phyloP scores from a whole-genome alignment of 148 eudicot species.

The Diospyros kaki region DNA sequence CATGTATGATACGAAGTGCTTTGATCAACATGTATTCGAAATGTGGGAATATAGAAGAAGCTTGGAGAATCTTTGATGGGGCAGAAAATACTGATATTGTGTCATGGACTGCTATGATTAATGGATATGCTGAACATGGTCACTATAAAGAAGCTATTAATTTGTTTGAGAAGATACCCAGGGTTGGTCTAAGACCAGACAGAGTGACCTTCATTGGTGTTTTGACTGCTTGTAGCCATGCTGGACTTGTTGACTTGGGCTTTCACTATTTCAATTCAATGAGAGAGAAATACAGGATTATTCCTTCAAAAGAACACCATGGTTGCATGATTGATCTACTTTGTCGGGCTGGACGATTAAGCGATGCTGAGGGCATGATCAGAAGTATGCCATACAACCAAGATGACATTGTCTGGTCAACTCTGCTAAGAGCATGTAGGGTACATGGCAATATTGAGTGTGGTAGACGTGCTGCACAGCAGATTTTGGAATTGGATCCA shows the following conservation, averaged over 20 bases:
- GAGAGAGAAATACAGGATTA: slow-evolving; percentile 42
- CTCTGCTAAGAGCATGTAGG: slow-evolving; percentile 69
- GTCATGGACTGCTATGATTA: slow-evolving; percentile 92
- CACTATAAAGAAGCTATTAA: slow-evolving; percentile 61
- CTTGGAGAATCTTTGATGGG: slow-evolving; percentile 43
- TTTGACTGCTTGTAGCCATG: slow-evolving; percentile 87
- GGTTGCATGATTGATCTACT: slow-evolving; percentile 94
- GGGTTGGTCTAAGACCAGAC: slow-evolving; percentile 65
- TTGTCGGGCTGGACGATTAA: slow-evolving; percentile 72
- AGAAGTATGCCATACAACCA: slow-evolving; percentile 52
- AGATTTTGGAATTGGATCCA: slow-evolving; percentile 55
- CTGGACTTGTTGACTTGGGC: slow-evolving; percentile 75
- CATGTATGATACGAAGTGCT: slow-evolving; percentile 54
- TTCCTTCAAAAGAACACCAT: slow-evolving; percentile 72
- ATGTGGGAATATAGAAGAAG: slow-evolving; percentile 76
- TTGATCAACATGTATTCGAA: slow-evolving; percentile 83
- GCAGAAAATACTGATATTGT: slow-evolving; percentile 46
- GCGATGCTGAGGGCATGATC: slow-evolving; percentile 78
- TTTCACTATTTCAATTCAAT: slow-evolving; percentile 56
- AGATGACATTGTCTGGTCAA: slow-evolving; percentile 91
- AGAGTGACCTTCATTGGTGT: slow-evolving; percentile 81
- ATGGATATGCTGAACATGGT: slow-evolving; percentile 92
- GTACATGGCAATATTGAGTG: slow-evolving; percentile 65
- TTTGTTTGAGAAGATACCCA: slow-evolving; percentile 54
- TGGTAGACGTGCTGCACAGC: slow-evolving; percentile 60